Evolutionary conservation across 2,329 filamentous ascomycete species (phyloP), one percentile per base, ranked within the genome.

Genomic region (Colletotrichum trifolii): DNA sequence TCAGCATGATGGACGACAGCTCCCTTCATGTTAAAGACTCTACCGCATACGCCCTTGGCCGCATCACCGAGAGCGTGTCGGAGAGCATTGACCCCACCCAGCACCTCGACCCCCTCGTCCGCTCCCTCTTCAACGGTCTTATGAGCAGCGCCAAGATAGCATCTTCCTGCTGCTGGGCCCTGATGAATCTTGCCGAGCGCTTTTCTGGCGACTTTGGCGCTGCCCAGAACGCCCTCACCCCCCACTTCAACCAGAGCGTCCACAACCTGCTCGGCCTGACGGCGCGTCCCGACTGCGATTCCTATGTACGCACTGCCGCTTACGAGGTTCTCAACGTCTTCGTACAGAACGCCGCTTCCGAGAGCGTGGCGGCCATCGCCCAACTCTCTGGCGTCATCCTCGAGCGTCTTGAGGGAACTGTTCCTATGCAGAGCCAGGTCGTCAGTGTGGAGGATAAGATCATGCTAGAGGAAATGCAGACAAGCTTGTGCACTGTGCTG

Each of bases 281-380:
- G 17, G 92, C 94, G 71, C 90, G 91, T 70, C 82, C 85, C 70
- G 93, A 96, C 74, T 88, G 90, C 34, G 95, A 98, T 73, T 94
- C 94, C 68, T 88, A 94, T 69, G 90, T 98, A 33, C 91, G 96
- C 71, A 98, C 95, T 64, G 96, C 96, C 57, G 93, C 96, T 8
- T 99, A 99, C 76, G 96, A 99, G 78, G 96, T 99, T 25, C 88
- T 99, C 64, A 97, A 96, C 79, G 90, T 94, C 1, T 99, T 98
- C 72, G 92, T 98, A 58, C 91, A 91, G 74, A 97, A 96, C 75
- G 88, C 95, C 59, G 96, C 94, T 33, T 90, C 91, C 65, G 94
- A 97, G 73, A 96, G 92, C 76, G 84, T 97, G 71, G 83, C 85
- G 50, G 85, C 94, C 66, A 89, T 99, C 73, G 94, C 91, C 34